Evolutionary conservation across 768 basidiomycete species (phyloP).

Genomic region (Lactifluus volemus): DNA sequence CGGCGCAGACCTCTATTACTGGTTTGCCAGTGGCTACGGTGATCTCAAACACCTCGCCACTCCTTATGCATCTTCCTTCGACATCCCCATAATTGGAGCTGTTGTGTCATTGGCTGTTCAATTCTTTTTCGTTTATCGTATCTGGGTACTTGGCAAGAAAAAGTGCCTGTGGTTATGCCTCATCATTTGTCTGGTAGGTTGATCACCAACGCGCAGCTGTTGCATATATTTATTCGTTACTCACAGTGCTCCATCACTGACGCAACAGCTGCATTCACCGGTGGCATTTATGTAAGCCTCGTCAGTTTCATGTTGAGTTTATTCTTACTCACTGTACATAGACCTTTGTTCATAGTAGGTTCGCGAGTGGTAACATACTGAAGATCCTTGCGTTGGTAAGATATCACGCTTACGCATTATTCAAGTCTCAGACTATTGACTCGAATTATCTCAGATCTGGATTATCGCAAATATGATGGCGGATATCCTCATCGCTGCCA

Average conservation of each 20-base stretch:
- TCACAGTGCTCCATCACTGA: background rate
- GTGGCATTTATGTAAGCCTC: background rate
- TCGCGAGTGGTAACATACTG: background rate
- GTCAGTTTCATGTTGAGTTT: background rate
- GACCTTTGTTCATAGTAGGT: background rate
- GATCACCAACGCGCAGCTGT: background rate
- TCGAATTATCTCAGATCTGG: no score
- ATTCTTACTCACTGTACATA: background rate
- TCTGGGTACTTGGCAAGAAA: background rate
- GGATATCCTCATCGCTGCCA: no score
- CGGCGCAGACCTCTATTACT: slow-evolving; percentile 24
- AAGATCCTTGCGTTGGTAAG: background rate
- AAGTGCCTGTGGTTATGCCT: background rate
- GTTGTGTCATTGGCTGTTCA: background rate
- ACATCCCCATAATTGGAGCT: background rate
- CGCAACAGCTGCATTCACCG: background rate
- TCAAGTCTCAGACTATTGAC: background rate
- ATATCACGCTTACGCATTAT: background rate
- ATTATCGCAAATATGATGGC: no score
- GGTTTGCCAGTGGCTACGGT: slow-evolving; percentile 25
- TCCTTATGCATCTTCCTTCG: slow-evolving; percentile 19
- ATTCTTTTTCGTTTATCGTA: slow-evolving; percentile 1
- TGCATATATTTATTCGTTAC: background rate
- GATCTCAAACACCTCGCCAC: slow-evolving; percentile 20
- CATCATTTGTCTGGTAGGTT: background rate